Conservation (phyloP, 257 asterid species). For the Euphrasia confusa region DNA sequence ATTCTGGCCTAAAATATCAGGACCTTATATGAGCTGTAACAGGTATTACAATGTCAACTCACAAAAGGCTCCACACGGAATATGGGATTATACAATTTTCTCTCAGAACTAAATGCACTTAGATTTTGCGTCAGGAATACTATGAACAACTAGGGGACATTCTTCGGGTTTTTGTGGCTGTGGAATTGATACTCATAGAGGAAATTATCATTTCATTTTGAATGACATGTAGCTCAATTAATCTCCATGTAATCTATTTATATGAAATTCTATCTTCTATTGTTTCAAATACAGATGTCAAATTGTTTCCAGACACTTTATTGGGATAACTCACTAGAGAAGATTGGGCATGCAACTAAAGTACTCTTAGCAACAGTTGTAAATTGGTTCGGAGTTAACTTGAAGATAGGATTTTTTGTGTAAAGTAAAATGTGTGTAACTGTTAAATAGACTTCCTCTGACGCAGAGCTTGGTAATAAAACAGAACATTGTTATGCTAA, state of each 20-base stretch:
- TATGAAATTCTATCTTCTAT: background rate
- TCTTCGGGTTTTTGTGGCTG: background rate
- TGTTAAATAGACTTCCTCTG: background rate
- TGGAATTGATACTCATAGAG: background rate
- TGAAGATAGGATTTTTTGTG: background rate
- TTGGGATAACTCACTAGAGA: background rate
- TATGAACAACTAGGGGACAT: background rate
- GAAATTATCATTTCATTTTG: background rate
- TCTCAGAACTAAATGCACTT: background rate
- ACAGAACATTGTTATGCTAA: conserved; percentile 2
- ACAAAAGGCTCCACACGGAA: background rate
- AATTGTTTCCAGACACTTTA: background rate
- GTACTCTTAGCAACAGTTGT: background rate
- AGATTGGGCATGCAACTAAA: background rate
- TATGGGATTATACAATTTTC: background rate
- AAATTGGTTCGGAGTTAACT: background rate
- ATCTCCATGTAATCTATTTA: background rate
- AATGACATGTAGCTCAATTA: background rate
- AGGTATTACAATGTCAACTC: background rate
- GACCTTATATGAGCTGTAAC: no score
- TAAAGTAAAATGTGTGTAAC: background rate
- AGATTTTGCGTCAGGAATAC: background rate
- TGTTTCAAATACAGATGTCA: background rate
- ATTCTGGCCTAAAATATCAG: background rate
- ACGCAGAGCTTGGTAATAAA: background rate